Percentiles rank a stretch among this genome's conserved stretches.
Evolutionary conservation across 2,329 filamentous ascomycete species (phyloP).

Genomic region (Thyridium curvatum): DNA sequence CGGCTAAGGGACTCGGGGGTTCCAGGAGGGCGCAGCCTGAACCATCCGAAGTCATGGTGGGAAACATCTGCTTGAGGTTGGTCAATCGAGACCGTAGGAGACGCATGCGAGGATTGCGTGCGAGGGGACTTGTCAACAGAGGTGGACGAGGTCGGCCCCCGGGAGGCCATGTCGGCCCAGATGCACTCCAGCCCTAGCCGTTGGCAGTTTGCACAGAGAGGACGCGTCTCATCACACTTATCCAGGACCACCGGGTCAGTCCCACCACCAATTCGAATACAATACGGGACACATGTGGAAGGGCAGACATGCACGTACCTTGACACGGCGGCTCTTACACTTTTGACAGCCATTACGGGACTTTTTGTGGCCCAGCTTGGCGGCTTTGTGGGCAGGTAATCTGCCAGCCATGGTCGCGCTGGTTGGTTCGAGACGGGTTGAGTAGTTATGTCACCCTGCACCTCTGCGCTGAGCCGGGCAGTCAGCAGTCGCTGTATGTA

Average conservation of each 20-base stretch:
- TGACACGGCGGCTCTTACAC: conserved; percentile 21
- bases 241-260: not conserved
- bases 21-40: too few species aligned
- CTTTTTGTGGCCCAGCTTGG: conserved; percentile 21
- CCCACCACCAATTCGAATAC: not conserved
- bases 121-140: not conserved
- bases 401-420: too few species aligned
- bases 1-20: not conserved
- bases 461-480: too few species aligned
- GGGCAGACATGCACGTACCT: conserved; percentile 13
- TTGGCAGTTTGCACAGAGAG: conserved; percentile 15
- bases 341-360: conserved; percentile 21
- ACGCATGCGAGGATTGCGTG: not conserved
- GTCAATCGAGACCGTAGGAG: too few species aligned
- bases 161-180: conserved; percentile 8
- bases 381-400: not conserved
- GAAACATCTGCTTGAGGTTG: too few species aligned
- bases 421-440: too few species aligned
- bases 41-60: too few species aligned
- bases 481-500: too few species aligned
- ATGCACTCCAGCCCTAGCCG: conserved; percentile 14
- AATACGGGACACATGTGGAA: not conserved
- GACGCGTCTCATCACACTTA: conserved; percentile 17
- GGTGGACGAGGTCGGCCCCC: too few species aligned
- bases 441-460: not conserved